Base-by-base conservation (phyloP, 352 stramenopile genomes). In the Achlya hypogyna region DNA sequence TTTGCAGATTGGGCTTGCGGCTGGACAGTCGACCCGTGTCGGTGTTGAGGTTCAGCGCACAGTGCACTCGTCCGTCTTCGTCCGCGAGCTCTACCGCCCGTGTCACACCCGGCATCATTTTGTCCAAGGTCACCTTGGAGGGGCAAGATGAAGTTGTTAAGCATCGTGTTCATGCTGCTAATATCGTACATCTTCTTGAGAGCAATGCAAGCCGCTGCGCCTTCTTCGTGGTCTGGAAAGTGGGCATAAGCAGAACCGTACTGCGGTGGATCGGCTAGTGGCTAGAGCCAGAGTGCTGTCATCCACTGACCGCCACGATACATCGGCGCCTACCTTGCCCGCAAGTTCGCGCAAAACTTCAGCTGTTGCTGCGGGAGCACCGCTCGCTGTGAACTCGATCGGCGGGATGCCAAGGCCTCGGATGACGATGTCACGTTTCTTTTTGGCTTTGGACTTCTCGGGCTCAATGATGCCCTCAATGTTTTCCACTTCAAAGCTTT, bases 41-140 rank as follows among this genome's bases (percentile, higher is more conserved):
- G 22, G 97, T 99, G 74, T 99, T 99, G 3, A 99, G 74, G 79
- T 99, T 99, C 1, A 99, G 79, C 23, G 93, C 98, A 73, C 96
- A 98, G 73, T 99, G 97, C 9, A 99, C 95, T 22, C 97, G 84
- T 45, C 82, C 90, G 40, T 98, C 78, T 25, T 87, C 80, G 72
- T 99, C 97, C 8, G 93, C 86, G 14, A 99, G 78, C 25, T 91
- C 80, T 74, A 93, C 78, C 18, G n/a, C 70, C 54, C 47, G 16
- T 23, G n/a, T 51, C 34, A 70, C 5, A 18, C n/a, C 22, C 25
- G 18, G 10, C 58, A 56, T 62, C 38, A n/a, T 3, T 56, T 20
- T 22, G 60, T 42, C 4, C 12, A 53, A 69, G 45, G 22, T 35
- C 27, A 20, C 64, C 60, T 69, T 97, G 91, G 12, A 98, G 79